These are phyloP conservation scores for Wallacemonas sp. DNA, from an alignment of 208 protist species.

Conservation along the genomic window DNA sequence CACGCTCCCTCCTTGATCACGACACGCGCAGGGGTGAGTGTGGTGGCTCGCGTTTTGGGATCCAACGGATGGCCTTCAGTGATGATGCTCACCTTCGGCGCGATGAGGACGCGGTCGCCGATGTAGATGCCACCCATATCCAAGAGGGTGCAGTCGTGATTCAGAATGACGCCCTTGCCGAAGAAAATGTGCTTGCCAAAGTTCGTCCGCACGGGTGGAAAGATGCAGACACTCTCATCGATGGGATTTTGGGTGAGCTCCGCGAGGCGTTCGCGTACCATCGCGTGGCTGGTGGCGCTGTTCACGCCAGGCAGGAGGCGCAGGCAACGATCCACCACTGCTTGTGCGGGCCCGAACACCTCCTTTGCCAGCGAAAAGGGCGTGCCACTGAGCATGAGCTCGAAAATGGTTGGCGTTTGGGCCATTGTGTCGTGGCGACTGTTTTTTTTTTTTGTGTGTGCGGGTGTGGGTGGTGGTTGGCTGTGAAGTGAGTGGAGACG, in stretches of 20 bases:
- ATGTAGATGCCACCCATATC: constrained; percentile 69
- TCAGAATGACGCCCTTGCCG: constrained; percentile 61
- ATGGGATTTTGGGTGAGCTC: constrained; percentile 29
- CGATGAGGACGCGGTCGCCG: constrained; percentile 54
- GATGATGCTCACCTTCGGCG: constrained; percentile 64
- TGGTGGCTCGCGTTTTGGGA: constrained; percentile 14
- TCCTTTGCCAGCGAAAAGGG: constrained; percentile 31
- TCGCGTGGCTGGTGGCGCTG: constrained; percentile 13
- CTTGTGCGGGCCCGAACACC: constrained; percentile 24
- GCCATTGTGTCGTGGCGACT: no score
- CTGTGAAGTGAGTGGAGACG: not conserved
- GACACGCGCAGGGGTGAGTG: constrained; percentile 43
- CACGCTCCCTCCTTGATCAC: constrained; percentile 57
- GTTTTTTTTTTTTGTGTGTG: no score
- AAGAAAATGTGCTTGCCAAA: constrained; percentile 74
- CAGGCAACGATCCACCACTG: constrained; percentile 24
- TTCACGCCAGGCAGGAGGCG: constrained; percentile 22
- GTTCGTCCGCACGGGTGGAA: constrained; percentile 73
- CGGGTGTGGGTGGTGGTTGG: not conserved
- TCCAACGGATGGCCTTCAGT: constrained; percentile 78
- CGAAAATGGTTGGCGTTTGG: constrained; percentile 13
- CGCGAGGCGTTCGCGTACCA: constrained; percentile 11
- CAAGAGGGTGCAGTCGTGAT: constrained; percentile 69
- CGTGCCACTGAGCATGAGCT: constrained; percentile 50
- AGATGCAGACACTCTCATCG: constrained; percentile 42